These are phyloP conservation scores for Carallia pectinifolia DNA, from an alignment of 345 rosid genomes.

Conservation along the genomic window DNA sequence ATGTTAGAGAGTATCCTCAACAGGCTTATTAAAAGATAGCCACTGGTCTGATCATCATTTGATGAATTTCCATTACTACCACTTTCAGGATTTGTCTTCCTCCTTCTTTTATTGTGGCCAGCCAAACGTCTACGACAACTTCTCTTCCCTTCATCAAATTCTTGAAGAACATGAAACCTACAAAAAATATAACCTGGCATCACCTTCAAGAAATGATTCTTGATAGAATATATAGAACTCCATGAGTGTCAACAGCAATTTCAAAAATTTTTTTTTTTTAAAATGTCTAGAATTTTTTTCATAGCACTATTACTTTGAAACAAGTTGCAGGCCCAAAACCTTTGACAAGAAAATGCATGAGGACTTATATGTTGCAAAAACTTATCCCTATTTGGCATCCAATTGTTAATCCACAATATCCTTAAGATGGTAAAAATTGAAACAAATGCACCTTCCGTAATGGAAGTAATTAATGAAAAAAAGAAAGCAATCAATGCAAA, in stretches of 20 bases:
- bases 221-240: background rate
- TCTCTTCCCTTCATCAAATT: constrained; percentile 99
- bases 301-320: background rate
- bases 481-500: background rate
- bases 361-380: background rate
- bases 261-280: no score
- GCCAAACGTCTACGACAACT: constrained; percentile 99
- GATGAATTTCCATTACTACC: constrained; percentile 48
- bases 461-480: background rate
- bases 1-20: constrained; percentile 85
- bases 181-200: constrained; percentile 17
- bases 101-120: constrained; percentile 96
- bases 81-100: constrained; percentile 86
- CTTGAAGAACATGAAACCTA: constrained; percentile 97
- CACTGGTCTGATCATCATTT: constrained; percentile 75
- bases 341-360: background rate
- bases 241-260: background rate
- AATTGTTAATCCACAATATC: background rate
- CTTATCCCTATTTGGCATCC: background rate
- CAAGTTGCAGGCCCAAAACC: background rate
- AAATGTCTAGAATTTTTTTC: no score
- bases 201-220: background rate
- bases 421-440: background rate
- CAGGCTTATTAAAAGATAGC: constrained; percentile 74
- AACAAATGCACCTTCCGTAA: background rate